Percentiles rank a stretch among this genome's conserved stretches.
Conservation (phyloP, 2,329 filamentous ascomycete species). For the Byssoonygena ceratinophila region DNA sequence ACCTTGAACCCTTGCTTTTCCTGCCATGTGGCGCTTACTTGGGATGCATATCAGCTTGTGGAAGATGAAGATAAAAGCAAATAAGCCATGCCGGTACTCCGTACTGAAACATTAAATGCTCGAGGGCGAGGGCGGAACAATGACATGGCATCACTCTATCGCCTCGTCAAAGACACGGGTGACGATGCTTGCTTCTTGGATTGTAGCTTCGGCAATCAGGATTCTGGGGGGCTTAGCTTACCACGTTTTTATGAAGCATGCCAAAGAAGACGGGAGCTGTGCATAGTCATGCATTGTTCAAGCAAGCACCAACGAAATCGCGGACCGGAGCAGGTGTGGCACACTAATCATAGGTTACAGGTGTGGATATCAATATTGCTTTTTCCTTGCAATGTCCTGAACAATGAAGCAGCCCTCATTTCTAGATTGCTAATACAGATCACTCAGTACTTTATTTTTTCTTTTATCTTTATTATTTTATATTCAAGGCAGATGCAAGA, state of each 20-base stretch:
- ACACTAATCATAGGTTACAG: background rate
- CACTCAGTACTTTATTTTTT: background rate
- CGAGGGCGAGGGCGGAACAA: background rate
- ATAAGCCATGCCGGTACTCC: background rate
- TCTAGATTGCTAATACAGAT: too few relatives aligned
- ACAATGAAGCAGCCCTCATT: background rate
- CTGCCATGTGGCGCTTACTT: background rate
- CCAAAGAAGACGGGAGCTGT: background rate
- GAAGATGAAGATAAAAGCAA: background rate
- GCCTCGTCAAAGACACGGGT: background rate
- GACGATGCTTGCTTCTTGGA: background rate
- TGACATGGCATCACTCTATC: background rate
- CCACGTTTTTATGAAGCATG: slow-evolving; percentile 4
- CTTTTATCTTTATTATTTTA: background rate
- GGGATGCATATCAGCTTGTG: background rate
- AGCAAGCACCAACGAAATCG: background rate
- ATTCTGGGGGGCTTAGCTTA: background rate
- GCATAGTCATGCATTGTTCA: background rate
- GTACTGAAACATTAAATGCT: slow-evolving; percentile 4
- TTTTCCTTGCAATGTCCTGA: background rate
- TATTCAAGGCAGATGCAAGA: background rate
- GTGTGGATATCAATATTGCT: background rate
- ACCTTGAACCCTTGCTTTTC: too few relatives aligned
- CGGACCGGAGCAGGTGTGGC: background rate
- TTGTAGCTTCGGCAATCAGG: background rate